phyloP scores from a whole-genome alignment of 2,329 filamentous ascomycete species.

The Aspergillus ibericus region DNA sequence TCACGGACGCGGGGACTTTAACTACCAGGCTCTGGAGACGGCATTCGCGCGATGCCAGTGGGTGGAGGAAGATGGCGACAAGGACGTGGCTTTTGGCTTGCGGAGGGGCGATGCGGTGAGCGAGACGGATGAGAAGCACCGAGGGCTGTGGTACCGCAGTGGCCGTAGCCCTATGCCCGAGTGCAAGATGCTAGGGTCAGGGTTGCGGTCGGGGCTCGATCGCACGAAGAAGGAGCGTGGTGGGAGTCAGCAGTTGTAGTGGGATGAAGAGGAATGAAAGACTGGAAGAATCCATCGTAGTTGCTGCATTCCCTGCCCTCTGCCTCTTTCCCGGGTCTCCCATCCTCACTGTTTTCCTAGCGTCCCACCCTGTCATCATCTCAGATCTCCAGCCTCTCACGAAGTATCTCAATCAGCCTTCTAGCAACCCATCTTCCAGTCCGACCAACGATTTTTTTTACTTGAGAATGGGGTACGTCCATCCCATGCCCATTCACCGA shows the following conservation, averaged over 20 bases:
- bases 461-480: not conserved
- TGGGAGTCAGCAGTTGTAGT: no score
- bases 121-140: not conserved
- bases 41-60: not conserved
- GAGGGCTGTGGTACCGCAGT: not conserved
- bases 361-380: no score
- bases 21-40: not conserved
- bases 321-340: no score
- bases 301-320: no score
- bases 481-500: not conserved
- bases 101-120: not conserved
- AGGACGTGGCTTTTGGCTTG: not conserved
- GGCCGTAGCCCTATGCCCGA: not conserved
- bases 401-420: no score
- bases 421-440: no score
- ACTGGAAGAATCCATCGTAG: no score
- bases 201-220: not conserved
- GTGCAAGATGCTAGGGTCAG: not conserved
- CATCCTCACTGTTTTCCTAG: no score
- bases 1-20: not conserved
- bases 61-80: not conserved
- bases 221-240: no score
- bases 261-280: no score
- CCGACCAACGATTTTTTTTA: no score
- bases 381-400: no score